phyloP scores from a whole-genome alignment of 2,329 filamentous ascomycete genomes.

The Colletotrichum tamarilloi region DNA sequence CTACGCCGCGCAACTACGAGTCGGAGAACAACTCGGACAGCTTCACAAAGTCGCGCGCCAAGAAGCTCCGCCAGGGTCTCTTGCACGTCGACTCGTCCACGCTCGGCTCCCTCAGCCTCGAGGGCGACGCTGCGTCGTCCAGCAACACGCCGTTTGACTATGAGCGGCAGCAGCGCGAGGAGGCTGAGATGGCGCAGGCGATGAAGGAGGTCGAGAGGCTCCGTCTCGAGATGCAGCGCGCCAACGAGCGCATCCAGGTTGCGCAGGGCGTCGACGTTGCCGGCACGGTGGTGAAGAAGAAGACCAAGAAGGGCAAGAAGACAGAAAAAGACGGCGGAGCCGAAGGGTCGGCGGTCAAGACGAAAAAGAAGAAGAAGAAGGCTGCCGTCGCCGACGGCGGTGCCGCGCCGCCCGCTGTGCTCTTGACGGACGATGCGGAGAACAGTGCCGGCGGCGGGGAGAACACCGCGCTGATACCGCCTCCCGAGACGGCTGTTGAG shows the following conservation, averaged over 20 bases:
- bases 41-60: conserved; percentile 59
- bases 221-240: conserved; percentile 88
- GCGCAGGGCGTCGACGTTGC: conserved; percentile 75
- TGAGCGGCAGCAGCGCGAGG: conserved; percentile 78
- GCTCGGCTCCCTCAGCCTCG: conserved; percentile 78
- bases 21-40: conserved; percentile 64
- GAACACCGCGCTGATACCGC: background rate
- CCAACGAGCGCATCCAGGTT: conserved; percentile 79
- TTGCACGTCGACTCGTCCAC: conserved; percentile 90
- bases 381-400: conserved; percentile 37
- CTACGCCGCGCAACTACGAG: conserved; percentile 63
- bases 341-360: conserved; percentile 46
- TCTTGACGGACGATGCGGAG: conserved; percentile 36
- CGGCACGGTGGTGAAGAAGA: conserved; percentile 74
- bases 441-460: conserved; percentile 25
- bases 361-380: conserved; percentile 63
- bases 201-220: conserved; percentile 89
- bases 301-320: conserved; percentile 73
- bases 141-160: conserved; percentile 59
- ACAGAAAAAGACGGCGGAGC: conserved; percentile 23
- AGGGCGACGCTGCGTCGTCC: conserved; percentile 57
- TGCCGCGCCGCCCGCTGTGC: conserved; percentile 41
- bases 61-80: conserved; percentile 70
- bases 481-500: background rate
- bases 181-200: conserved; percentile 88